Base-by-base conservation (phyloP, 2,329 filamentous ascomycete species). In the Mycosphaerelloides madeirae region DNA sequence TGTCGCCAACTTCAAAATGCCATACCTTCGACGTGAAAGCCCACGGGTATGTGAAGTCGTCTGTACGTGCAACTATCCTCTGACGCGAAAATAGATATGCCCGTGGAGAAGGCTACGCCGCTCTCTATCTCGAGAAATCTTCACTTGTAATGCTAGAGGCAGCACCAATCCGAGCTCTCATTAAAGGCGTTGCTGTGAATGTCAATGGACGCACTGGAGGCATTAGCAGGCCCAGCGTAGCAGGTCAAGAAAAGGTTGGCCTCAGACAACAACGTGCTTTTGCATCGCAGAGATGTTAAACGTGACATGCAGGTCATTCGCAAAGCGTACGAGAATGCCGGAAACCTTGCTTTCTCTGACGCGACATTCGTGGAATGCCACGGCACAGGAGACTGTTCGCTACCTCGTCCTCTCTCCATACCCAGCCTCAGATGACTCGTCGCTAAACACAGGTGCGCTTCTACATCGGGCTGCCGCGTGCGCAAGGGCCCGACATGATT, bases 101-200 rank as follows among this genome's bases (percentile, higher is more conserved):
- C n/a, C 66, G 77, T 0, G 76, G 74, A 12, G 79, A 82, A 40
- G 77, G 76, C 0, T 59, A 78, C 9, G 69, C 69, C 1, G 62
- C 65, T 0, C 31, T 44, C 1, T 34, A 48, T 11, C 14, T 54
- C 11, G 52, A 56, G 29, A 43, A 37, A 6, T 20, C 52, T 11
- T 18, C 35, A 14, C 36, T 38, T 12, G 53, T 51, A 1, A n/a
- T 52, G 3, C 22, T 16, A 14, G 51, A 54, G 18, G 50, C 46
- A 15, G 43, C 54, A 16, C 45, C 38, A 1, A 52, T 56, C 19
- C 65, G 70, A 22, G 64, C 64, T 28, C 52, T 68, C 5, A 57
- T 69, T 8, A 55, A 58, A 0, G 63, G 56, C n/a, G 64, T 62
- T 1, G 63, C 57, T 3, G 41, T 61, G 56, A 52, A 52, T 34